Base-by-base conservation (phyloP, 192 early-diverging fungal species). In the Gigaspora rosea region DNA sequence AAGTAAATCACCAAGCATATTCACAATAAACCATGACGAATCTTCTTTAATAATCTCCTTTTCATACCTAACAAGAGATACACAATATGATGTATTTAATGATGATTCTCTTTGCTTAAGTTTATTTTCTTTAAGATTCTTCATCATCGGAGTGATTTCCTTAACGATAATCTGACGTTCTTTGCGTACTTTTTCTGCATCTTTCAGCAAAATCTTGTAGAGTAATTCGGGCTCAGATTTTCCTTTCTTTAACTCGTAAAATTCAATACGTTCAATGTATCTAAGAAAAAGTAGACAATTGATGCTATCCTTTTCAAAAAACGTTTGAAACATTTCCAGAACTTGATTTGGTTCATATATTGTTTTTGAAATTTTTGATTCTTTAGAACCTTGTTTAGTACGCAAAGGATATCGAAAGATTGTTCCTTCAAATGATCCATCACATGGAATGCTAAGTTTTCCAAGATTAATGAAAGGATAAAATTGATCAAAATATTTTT, bases 361-460 rank as follows among this genome's bases (percentile, higher is more conserved):
- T 33, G 72, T 72, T 5, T 71, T 70, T 5, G 83, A 81, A 1
- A 84, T 57, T 9, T 71, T 12, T 1, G 83, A 84, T 4, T 12
- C 47, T 41, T 41, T 41, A 41, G 41, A 41, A 41, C 41, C 0
- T 20, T 61, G 35, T 48, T 82, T 79, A 54, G 83, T 84, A n/a
- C 82, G 80, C 6, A 84, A 72, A 12, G 83, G 82, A 61, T 80
- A 83, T 7, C 83, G 75, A 32, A 84, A 84, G 13, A 84, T 54
- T 0, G 83, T 84, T 22, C 83, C 83, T 11, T 68, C 12, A 64
- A 78, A 84, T 4, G 71, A 12, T 15, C 54, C 57, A n/a, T 80
- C 63, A 2, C 76, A 73, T 41, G 67, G 27, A 4, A 48, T 73
- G 3, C 67, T 22, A 41, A 41, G 41, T 41, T 41, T 2, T 41